phyloP scores from a whole-genome alignment of 192 early-diverging fungal species.

The Hyaloraphidium curvatum region DNA sequence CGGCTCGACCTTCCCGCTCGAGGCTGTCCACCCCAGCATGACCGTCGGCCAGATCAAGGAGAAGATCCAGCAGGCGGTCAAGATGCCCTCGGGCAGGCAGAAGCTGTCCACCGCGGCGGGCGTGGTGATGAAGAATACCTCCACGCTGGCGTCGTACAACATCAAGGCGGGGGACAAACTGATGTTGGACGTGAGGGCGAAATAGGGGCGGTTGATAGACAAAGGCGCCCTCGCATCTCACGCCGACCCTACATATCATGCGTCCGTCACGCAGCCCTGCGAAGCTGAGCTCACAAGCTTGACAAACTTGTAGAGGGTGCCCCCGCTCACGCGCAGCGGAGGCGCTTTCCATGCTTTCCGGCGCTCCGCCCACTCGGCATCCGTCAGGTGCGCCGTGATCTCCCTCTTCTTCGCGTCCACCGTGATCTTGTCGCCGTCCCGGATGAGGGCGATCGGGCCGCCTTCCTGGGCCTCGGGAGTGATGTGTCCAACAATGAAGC shows the following conservation, averaged over 20 bases:
- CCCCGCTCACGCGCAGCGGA: constrained; percentile 66
- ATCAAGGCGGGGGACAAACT: too few species aligned
- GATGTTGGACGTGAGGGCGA: too few species aligned
- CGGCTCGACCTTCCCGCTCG: too few species aligned
- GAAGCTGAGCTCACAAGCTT: constrained; percentile 61
- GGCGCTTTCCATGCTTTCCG: constrained; percentile 57
- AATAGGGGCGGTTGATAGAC: too few species aligned
- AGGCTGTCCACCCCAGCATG: too few species aligned
- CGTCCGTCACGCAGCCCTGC: constrained; percentile 74
- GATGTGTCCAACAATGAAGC: constrained; percentile 98
- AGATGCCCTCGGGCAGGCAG: too few species aligned
- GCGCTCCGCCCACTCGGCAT: constrained; percentile 55
- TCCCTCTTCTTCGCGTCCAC: constrained; percentile 66
- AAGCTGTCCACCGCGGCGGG: too few species aligned
- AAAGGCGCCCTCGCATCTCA: too few species aligned
- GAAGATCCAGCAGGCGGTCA: too few species aligned
- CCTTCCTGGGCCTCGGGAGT: constrained; percentile 94
- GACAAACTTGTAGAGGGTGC: constrained; percentile 87
- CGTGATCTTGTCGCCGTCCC: constrained; percentile 70
- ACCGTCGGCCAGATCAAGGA: too few species aligned
- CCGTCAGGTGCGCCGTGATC: constrained; percentile 37
- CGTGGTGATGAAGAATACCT: too few species aligned
- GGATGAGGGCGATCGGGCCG: constrained; percentile 81
- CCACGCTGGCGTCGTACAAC: too few species aligned
- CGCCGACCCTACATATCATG: constrained; percentile 25